Base-by-base conservation (phyloP, 1,284 basidiomycete species). In the Cryptococcus sp. region DNA sequence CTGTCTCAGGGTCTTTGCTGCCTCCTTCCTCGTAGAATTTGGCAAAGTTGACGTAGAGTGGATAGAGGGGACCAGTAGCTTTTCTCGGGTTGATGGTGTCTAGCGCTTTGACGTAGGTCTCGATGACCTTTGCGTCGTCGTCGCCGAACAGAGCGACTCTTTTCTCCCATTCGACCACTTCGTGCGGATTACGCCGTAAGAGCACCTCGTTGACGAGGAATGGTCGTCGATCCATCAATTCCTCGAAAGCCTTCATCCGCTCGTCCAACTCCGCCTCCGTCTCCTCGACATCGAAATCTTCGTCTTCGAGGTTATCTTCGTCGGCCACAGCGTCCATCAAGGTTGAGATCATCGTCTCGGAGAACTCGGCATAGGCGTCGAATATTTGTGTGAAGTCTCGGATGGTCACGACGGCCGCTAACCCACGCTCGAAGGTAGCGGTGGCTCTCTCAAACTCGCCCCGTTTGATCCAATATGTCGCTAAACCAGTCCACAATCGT, bases 91-190 rank as follows among this genome's bases (percentile, higher is more conserved):
- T 85, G 78, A 99, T 86, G 0, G 91, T 95, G 64, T 90, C 88
- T 48, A 98, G 81, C 1, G 96, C 95, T 69, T 86, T 85, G 45
- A 87, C 89, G 77, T 98, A 99, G 3, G 94, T 98, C 70, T 91
- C 88, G 16, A 93, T 90, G 19, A 97, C 89, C 83, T 93, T 93
- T 67, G 89, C 91, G 75, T 99, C 95, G 69, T 97, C 86, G 52
- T 92, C 88, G 15, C 90, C 95, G 84, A 88, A 93, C 44, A 99
- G 79, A 3, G 92, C 92, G n/a, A 98, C 86, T 11, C 94, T 84
- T 80, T 99, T 99, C 81, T 98, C 95, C 96, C 96, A 99, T 76
- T 99, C 96, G 70, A 96, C 93, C 0, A 99, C 95, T 70, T 99
- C 96, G 72, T 98, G 92, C 0, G 93, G 91, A 81, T 99, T 99